Percentiles rank a stretch among this genome's conserved stretches.
These are phyloP conservation scores for Aspergillus conjunctus DNA, from an alignment of 495 filamentous ascomycete genomes.

Conservation along the genomic window DNA sequence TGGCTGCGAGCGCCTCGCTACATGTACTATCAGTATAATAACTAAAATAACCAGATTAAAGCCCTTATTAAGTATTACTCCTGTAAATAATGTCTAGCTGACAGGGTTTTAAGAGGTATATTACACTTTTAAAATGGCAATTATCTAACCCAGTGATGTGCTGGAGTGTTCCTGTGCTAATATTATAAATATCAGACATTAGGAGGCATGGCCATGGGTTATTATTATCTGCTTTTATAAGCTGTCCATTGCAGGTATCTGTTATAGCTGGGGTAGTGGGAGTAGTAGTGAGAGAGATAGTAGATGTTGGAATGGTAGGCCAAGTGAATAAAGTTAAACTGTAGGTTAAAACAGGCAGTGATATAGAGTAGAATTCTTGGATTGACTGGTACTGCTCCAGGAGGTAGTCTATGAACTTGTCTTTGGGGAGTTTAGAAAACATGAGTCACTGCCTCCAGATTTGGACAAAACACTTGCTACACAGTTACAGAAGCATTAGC, in stretches of 20 bases:
- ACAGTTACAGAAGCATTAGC: slow-evolving; percentile 4
- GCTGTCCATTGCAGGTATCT: slow-evolving; percentile 10
- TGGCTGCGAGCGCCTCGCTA: slow-evolving; percentile 7
- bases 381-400: slow-evolving; percentile 4
- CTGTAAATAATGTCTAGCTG: slow-evolving; percentile 3
- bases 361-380: slow-evolving; percentile 3
- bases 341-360: slow-evolving; percentile 12
- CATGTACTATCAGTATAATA: neutral
- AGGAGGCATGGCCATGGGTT: neutral
- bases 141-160: neutral
- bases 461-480: slow-evolving; percentile 13
- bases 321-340: slow-evolving; percentile 8
- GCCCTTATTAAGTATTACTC: slow-evolving; percentile 10
- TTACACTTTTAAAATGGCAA: neutral
- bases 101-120: slow-evolving; percentile 9
- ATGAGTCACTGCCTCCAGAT: slow-evolving; percentile 12
- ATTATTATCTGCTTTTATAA: slow-evolving; percentile 4
- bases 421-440: slow-evolving; percentile 5
- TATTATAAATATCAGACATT: slow-evolving; percentile 11
- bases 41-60: slow-evolving; percentile 1
- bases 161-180: slow-evolving; percentile 4
- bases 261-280: slow-evolving; percentile 1
- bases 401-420: slow-evolving; percentile 7
- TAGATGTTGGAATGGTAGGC: neutral
- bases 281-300: neutral